phyloP scores from a whole-genome alignment of 208 protist genomes.

The Dictyostelium gargantuum region DNA sequence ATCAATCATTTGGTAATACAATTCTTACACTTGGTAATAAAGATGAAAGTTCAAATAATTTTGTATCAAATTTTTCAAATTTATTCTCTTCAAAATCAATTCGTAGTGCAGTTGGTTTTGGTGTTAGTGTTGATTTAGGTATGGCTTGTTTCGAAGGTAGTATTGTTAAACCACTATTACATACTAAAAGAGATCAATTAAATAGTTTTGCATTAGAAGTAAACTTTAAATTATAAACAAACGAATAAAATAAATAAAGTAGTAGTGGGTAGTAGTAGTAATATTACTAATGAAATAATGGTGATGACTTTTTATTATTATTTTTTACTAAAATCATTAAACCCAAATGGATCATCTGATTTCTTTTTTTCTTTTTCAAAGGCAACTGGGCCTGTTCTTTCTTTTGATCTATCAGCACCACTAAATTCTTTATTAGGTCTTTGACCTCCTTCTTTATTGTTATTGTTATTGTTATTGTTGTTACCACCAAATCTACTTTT shows the following conservation, averaged over 20 bases:
- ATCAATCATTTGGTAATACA: neutral
- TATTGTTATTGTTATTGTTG: no score
- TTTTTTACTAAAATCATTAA: constrained; percentile 73
- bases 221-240: neutral
- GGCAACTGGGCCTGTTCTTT: constrained; percentile 67
- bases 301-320: neutral
- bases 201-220: neutral
- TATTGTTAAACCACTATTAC: neutral
- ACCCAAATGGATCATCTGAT: constrained; percentile 77
- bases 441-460: neutral
- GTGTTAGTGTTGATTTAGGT: neutral
- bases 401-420: constrained; percentile 61
- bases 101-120: neutral
- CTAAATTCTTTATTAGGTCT: constrained; percentile 74
- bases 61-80: neutral
- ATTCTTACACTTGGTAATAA: neutral
- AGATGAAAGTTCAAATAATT: neutral
- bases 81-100: neutral
- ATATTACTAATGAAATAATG: no score
- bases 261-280: no score
- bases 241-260: neutral
- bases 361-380: constrained; percentile 74
- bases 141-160: neutral
- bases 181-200: neutral
- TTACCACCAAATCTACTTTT: constrained; percentile 55